Conservation (phyloP, 1,284 basidiomycete genomes). For the Puccinia coronata region DNA sequence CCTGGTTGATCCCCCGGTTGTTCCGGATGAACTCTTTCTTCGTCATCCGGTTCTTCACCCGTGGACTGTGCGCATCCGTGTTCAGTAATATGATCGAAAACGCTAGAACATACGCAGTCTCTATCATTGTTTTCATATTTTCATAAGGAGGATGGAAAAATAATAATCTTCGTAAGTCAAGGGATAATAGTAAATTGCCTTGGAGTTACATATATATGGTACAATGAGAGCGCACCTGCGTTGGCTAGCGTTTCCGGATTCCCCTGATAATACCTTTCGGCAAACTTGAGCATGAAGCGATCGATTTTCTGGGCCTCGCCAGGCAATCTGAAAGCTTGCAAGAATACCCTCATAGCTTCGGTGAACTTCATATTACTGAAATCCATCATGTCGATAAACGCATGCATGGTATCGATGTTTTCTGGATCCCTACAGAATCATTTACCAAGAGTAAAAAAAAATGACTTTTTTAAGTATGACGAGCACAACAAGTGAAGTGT, state of each 20-base stretch:
- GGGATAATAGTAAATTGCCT: neutral
- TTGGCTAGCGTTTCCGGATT: slow-evolving; percentile 80
- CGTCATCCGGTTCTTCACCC: slow-evolving; percentile 85
- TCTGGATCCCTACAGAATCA: slow-evolving; percentile 69
- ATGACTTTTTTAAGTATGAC: too few species aligned
- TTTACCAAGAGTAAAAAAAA: neutral
- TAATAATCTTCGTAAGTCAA: too few species aligned
- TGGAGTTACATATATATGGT: neutral
- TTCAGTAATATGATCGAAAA: slow-evolving; percentile 93
- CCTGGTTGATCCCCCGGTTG: slow-evolving; percentile 92
- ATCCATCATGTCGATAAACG: slow-evolving; percentile 87
- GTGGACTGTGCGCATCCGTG: slow-evolving; percentile 91
- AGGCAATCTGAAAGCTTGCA: slow-evolving; percentile 90
- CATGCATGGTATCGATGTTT: slow-evolving; percentile 90
- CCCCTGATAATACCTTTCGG: slow-evolving; percentile 85
- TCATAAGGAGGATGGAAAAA: too few species aligned
- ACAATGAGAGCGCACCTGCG: slow-evolving; percentile 57
- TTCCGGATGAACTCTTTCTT: slow-evolving; percentile 85
- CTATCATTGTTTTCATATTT: slow-evolving; percentile 63
- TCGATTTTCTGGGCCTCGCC: slow-evolving; percentile 97
- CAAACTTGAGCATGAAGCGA: slow-evolving; percentile 97
- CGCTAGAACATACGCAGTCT: slow-evolving; percentile 87
- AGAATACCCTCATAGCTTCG: slow-evolving; percentile 79
- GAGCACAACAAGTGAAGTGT: too few species aligned
- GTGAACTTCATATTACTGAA: slow-evolving; percentile 79